Evolutionary conservation across 176 grass and related monocot genomes (phyloP).

Genomic region (Oryza nivara): DNA sequence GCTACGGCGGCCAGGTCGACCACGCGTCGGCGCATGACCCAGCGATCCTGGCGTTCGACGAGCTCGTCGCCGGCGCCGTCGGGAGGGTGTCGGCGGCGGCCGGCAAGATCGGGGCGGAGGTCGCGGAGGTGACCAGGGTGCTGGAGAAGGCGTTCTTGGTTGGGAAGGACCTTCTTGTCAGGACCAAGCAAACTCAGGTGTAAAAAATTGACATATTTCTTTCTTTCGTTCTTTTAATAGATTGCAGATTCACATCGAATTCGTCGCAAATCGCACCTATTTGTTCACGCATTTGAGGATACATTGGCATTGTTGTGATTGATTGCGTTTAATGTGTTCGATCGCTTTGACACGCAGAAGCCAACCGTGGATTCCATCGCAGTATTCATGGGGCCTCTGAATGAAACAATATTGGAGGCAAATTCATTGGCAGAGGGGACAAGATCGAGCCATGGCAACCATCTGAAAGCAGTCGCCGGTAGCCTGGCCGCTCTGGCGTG

Average conservation of each 20-base stretch:
- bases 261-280: background rate
- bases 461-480: constrained; percentile 61
- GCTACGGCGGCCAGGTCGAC: background rate
- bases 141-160: constrained; percentile 61
- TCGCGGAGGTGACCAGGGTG: constrained; percentile 43
- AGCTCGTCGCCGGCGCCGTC: constrained; percentile 38
- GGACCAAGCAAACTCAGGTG: constrained; percentile 55
- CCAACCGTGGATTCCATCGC: constrained; percentile 34
- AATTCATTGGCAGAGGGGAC: constrained; percentile 47
- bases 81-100: constrained; percentile 47
- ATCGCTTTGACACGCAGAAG: constrained; percentile 42
- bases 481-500: constrained; percentile 60
- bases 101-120: constrained; percentile 52
- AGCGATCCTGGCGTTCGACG: constrained; percentile 49
- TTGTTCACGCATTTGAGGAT: background rate
- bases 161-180: constrained; percentile 54
- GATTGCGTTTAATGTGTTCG: background rate
- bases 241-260: background rate
- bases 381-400: constrained; percentile 54
- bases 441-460: constrained; percentile 49
- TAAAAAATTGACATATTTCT: background rate
- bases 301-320: background rate
- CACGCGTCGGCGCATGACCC: constrained; percentile 28
- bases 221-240: background rate
- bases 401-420: constrained; percentile 52